Conservation (phyloP, 805 yeast species). For the Suhomyces prunicola region DNA sequence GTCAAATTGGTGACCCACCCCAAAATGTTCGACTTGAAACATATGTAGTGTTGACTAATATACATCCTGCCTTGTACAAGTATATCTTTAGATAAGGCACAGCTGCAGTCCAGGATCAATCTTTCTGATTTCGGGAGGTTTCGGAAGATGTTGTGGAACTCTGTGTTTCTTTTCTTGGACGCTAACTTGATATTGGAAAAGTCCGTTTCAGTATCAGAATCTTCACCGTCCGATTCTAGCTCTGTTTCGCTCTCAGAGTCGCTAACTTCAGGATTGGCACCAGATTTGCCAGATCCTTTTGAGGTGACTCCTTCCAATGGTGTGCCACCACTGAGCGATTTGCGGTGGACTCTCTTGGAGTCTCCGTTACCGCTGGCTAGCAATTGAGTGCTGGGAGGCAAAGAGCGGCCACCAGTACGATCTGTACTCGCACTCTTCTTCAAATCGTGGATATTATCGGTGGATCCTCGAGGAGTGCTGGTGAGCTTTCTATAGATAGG, state of each 20-base stretch:
- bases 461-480: slow-evolving; percentile 16
- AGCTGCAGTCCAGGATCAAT: slow-evolving; percentile 80
- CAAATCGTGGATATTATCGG: slow-evolving; percentile 13
- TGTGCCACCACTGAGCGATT: slow-evolving; percentile 14
- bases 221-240: slow-evolving; percentile 6
- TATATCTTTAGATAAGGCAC: slow-evolving; percentile 86
- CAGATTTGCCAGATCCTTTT: neutral
- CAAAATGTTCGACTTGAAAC: slow-evolving; percentile 81
- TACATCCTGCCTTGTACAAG: slow-evolving; percentile 84
- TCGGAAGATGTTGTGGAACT: slow-evolving; percentile 74
- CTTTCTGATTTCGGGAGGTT: slow-evolving; percentile 66
- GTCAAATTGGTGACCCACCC: slow-evolving; percentile 89
- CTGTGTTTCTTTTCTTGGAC: slow-evolving; percentile 42
- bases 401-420: slow-evolving; percentile 9
- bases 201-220: slow-evolving; percentile 7
- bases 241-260: slow-evolving; percentile 2
- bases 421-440: slow-evolving; percentile 18
- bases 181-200: slow-evolving; percentile 10
- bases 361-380: slow-evolving; percentile 15
- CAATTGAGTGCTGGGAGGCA: slow-evolving; percentile 15
- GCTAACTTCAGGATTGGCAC: neutral
- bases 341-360: slow-evolving; percentile 18
- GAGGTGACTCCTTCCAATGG: neutral
- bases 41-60: slow-evolving; percentile 70
- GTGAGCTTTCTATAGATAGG: slow-evolving; percentile 6